Base-by-base conservation (phyloP, 257 asterid species). In the Scutellaria minor region DNA sequence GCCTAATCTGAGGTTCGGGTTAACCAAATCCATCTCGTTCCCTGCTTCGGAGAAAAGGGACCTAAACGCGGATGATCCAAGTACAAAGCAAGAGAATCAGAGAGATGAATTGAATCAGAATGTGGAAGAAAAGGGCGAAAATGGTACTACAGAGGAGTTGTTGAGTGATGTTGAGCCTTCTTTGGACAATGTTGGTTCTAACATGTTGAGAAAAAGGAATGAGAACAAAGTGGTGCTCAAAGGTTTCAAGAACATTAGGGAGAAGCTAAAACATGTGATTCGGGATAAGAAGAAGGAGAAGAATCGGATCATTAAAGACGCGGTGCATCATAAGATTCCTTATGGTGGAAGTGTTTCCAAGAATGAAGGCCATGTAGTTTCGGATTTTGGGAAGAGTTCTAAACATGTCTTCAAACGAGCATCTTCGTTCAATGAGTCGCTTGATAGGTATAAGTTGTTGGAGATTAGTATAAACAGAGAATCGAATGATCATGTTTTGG, bases 251-350 rank as follows among this genome's bases (percentile, higher is more conserved):
- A 83, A 80, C 61, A 84, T 90, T 10, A 70, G 86, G 10, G 84
- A 78, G 69, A 93, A 85, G 58, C 67, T 90, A 70, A 90, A 77
- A 35, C 79, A 82, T n/a, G 96, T 86, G 64, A 80, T 90, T 18
- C 70, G 80, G 24, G 98, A 87, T 69, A 77, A 81, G 75, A 87
- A 79, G 65, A 87, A 90, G 63, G 96, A 86, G 76, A 90, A 83
- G 80, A 79, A 83, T 24, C 85, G 91, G 55, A 93, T 93, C 60
- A 40, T 87, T 10, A 88, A 86, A 95, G 98, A 90, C 68, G 95
- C 88, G 0, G 75, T 89, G 55, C 87, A 88, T 57, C 90, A 93
- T 66, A 90, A 86, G 70, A 75, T 93, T 39, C 98, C 97, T 7
- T 79, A 77, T 27, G 97, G 90, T 5, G 77, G 65, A 2, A 64